Conservation (phyloP, 1,284 basidiomycete species). For the Psilocybe mexicana region DNA sequence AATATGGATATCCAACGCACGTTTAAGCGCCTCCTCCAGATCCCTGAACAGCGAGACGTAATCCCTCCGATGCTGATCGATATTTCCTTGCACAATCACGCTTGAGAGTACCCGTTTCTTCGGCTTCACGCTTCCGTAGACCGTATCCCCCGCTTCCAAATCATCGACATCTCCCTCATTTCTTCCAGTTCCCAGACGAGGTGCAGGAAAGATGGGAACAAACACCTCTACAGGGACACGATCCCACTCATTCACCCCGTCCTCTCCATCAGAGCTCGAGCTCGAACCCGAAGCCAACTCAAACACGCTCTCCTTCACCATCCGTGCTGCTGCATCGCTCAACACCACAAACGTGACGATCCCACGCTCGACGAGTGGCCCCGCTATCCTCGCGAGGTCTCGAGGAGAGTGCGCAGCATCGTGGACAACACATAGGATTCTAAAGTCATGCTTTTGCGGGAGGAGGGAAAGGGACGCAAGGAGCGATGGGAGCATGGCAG, state of each 20-base stretch:
- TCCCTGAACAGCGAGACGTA: neutral
- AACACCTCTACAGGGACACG: neutral
- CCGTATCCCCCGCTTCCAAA: neutral
- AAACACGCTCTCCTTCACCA: neutral
- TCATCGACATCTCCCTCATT: neutral
- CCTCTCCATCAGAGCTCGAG: neutral
- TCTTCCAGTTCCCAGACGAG: neutral
- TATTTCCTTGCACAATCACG: neutral
- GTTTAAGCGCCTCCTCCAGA: neutral
- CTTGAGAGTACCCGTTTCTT: neutral
- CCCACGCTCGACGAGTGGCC: neutral
- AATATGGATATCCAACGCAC: neutral
- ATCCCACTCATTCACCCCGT: neutral
- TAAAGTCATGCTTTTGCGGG: neutral
- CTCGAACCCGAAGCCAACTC: neutral
- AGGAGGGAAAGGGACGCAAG: neutral
- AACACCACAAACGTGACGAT: neutral
- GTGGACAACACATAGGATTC: neutral
- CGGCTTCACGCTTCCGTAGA: neutral
- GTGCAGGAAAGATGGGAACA: neutral
- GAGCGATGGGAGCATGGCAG: neutral
- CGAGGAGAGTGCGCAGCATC: neutral
- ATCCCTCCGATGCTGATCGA: neutral
- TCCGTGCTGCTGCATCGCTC: neutral
- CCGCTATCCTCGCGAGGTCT: neutral